Conservation (phyloP, 208 protist species). For the Crithidia mellificae region DNA sequence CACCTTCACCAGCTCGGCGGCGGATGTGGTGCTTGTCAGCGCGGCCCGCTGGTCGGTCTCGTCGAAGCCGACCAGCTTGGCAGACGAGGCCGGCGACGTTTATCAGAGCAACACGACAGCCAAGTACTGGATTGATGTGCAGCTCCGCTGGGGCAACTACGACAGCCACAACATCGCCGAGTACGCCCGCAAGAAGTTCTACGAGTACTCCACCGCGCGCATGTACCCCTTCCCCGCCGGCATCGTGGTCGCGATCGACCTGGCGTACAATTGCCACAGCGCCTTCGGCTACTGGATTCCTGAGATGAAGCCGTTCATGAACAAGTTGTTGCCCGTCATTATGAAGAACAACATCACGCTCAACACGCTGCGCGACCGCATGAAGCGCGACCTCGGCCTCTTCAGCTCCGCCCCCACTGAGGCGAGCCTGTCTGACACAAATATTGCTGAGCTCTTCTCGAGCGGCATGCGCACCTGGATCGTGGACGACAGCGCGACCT, state of each 20-base stretch:
- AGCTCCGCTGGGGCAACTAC: slow-evolving; percentile 99
- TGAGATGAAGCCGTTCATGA: slow-evolving; percentile 97
- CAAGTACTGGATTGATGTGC: slow-evolving; percentile 99
- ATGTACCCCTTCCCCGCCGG: slow-evolving; percentile 99
- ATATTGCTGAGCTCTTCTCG: slow-evolving; percentile 99
- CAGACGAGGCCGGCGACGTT: slow-evolving; percentile 79
- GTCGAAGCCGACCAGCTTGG: slow-evolving; percentile 83
- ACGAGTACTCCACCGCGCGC: slow-evolving; percentile 99
- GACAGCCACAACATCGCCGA: slow-evolving; percentile 99
- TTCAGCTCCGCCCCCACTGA: slow-evolving; percentile 99
- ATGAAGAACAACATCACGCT: slow-evolving; percentile 99
- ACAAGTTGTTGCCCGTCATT: slow-evolving; percentile 98
- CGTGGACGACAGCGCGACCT: slow-evolving; percentile 99
- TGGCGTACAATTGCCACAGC: slow-evolving; percentile 99
- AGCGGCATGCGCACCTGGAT: slow-evolving; percentile 99
- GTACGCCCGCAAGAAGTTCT: slow-evolving; percentile 99
- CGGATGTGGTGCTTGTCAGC: slow-evolving; percentile 97
- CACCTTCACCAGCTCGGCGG: slow-evolving; percentile 92
- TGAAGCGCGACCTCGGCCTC: slow-evolving; percentile 99
- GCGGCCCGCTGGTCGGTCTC: slow-evolving; percentile 96
- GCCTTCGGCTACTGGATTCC: slow-evolving; percentile 99
- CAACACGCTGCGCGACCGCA: slow-evolving; percentile 99
- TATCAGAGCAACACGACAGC: slow-evolving; percentile 79
- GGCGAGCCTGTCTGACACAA: slow-evolving; percentile 98
- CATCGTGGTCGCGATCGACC: slow-evolving; percentile 98